A percentile compares a stretch with the other conserved stretches of the same genome.
Evolutionary conservation across 2,329 filamentous ascomycete species (phyloP).

Genomic region (Colletotrichum sp.): DNA sequence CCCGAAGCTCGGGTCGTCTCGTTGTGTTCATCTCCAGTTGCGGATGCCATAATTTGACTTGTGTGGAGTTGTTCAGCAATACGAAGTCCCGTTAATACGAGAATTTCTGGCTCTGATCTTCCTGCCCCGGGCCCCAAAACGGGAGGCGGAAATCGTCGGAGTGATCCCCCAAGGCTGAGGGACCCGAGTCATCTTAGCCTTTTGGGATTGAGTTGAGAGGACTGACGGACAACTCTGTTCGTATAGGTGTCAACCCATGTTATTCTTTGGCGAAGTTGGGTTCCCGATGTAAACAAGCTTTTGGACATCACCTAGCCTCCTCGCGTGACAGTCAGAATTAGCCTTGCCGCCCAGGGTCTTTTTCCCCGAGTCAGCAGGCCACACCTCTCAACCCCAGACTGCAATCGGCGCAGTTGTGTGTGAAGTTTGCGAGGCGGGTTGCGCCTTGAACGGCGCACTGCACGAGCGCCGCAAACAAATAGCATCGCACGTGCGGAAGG

Average conservation of each 20-base stretch:
- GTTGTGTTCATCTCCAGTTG: background rate
- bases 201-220: background rate
- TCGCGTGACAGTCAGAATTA: background rate
- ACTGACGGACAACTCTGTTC: background rate
- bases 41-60: background rate
- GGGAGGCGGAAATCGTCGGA: background rate
- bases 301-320: background rate
- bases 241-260: background rate
- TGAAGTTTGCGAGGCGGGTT: background rate
- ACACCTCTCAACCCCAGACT: background rate
- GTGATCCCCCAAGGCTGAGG: background rate
- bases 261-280: background rate
- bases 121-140: background rate
- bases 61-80: background rate
- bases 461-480: constrained; percentile 13
- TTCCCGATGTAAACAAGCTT: constrained; percentile 6
- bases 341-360: background rate
- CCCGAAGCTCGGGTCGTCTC: background rate
- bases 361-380: background rate
- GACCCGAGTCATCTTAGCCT: background rate
- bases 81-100: background rate
- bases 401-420: background rate
- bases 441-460: constrained; percentile 1
- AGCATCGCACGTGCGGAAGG: background rate
- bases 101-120: background rate